Conservation (phyloP, 495 filamentous ascomycete genomes). For the Tuber brumale region DNA sequence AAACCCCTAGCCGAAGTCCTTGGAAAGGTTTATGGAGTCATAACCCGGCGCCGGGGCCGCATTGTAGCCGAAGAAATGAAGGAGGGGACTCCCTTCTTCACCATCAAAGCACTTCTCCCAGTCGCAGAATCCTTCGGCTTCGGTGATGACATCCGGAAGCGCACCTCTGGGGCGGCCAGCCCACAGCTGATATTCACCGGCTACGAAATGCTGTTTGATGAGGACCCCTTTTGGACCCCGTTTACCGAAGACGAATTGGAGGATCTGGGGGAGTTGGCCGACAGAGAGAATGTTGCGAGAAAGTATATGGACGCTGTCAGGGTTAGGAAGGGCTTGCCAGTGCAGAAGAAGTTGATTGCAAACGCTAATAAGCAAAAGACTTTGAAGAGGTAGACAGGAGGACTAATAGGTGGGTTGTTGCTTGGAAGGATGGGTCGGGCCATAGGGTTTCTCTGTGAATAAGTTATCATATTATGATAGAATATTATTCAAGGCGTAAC, state of each 20-base stretch:
- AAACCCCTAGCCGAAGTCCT: slow-evolving; percentile 69
- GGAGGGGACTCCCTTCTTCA: slow-evolving; percentile 94
- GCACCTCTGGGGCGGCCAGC: slow-evolving; percentile 79
- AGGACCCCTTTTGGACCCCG: slow-evolving; percentile 96
- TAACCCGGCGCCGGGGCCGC: slow-evolving; percentile 81
- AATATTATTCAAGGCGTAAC: neutral
- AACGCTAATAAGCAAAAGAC: slow-evolving; percentile 99
- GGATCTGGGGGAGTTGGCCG: slow-evolving; percentile 87
- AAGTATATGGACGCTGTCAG: slow-evolving; percentile 88
- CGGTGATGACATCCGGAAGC: slow-evolving; percentile 88
- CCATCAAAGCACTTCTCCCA: slow-evolving; percentile 75
- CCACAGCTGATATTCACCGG: slow-evolving; percentile 91
- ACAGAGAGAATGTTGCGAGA: slow-evolving; percentile 92
- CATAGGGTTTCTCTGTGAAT: neutral
- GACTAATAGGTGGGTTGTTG: neutral
- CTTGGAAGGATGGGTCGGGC: neutral
- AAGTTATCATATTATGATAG: too few species aligned
- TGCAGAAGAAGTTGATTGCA: slow-evolving; percentile 67
- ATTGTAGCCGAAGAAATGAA: slow-evolving; percentile 87
- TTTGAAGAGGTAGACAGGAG: slow-evolving; percentile 65
- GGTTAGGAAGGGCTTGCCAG: slow-evolving; percentile 73
- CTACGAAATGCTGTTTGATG: slow-evolving; percentile 78
- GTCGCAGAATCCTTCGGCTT: slow-evolving; percentile 95
- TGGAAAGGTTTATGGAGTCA: slow-evolving; percentile 85
- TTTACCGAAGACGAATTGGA: slow-evolving; percentile 94